Evolutionary conservation across 768 basidiomycete species (phyloP).

Genomic region (Termitomyces sp.): DNA sequence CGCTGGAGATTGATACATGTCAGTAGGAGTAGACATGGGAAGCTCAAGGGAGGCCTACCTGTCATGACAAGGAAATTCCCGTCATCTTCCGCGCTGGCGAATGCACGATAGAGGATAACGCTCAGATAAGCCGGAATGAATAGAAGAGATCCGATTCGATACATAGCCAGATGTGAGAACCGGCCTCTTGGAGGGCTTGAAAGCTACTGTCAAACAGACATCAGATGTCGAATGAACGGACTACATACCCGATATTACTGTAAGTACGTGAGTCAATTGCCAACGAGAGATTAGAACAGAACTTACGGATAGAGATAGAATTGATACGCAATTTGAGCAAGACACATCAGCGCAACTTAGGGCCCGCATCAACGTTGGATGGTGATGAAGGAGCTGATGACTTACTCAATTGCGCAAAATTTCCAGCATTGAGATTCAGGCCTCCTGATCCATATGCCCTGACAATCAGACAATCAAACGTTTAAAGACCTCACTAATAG

Average conservation of each 20-base stretch:
- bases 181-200: constrained; percentile 73
- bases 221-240: neutral
- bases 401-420: constrained; percentile 89
- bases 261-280: neutral
- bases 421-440: constrained; percentile 82
- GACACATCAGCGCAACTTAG: constrained; percentile 86
- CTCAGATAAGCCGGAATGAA: constrained; percentile 90
- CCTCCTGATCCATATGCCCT: constrained; percentile 87
- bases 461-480: constrained; percentile 9
- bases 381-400: constrained; percentile 5
- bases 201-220: constrained; percentile 4
- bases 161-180: constrained; percentile 86
- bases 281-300: neutral
- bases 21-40: constrained; percentile 7
- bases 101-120: constrained; percentile 67
- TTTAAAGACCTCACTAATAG: neutral
- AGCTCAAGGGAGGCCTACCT: constrained; percentile 40
- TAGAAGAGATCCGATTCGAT: constrained; percentile 78
- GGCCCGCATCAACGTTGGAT: constrained; percentile 2
- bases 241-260: constrained; percentile 63
- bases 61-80: constrained; percentile 81
- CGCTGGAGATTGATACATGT: constrained; percentile 34
- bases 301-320: constrained; percentile 87
- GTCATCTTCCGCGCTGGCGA: constrained; percentile 67
- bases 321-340: constrained; percentile 91